Percentiles rank a stretch among this genome's conserved stretches.
These are phyloP conservation scores for Leccinum boreale DNA, from an alignment of 768 basidiomycete species.

Conservation along the genomic window DNA sequence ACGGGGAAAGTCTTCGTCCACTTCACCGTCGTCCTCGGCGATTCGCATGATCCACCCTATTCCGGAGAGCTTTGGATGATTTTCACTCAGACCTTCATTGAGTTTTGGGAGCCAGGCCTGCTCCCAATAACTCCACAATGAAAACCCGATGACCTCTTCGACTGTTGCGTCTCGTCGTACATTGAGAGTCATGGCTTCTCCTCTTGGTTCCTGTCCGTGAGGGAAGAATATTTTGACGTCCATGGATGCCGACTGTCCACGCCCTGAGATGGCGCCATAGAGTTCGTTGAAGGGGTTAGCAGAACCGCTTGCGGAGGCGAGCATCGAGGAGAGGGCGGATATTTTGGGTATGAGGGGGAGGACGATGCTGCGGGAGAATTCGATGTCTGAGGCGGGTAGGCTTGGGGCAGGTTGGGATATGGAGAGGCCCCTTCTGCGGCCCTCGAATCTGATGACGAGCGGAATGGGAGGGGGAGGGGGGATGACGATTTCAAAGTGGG, in stretches of 20 bases:
- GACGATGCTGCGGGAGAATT: conserved; percentile 55
- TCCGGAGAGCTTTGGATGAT: conserved; percentile 69
- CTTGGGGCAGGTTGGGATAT: conserved; percentile 23
- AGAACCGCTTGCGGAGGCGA: conserved; percentile 58
- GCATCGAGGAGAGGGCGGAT: conserved; percentile 72
- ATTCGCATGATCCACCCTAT: conserved; percentile 92
- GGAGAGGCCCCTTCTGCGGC: conserved; percentile 29
- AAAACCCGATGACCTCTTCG: conserved; percentile 94
- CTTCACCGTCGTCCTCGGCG: conserved; percentile 95
- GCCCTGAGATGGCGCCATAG: conserved; percentile 83
- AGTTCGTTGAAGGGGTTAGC: conserved; percentile 87
- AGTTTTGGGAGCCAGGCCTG: conserved; percentile 76
- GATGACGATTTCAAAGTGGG: conserved; percentile 55
- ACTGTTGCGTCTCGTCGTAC: conserved; percentile 87
- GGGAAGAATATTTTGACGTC: conserved; percentile 84
- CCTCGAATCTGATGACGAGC: conserved; percentile 20
- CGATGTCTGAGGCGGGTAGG: conserved; percentile 23
- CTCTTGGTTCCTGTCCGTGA: conserved; percentile 57
- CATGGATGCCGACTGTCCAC: conserved; percentile 59
- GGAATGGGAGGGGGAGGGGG: conserved; percentile 33
- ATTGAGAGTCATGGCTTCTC: conserved; percentile 64
- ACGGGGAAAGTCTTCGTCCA: conserved; percentile 99
- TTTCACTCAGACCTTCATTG: conserved; percentile 60
- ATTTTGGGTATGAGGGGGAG: conserved; percentile 39
- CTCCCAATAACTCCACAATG: conserved; percentile 92